Percentiles rank a stretch among this genome's conserved stretches.
phyloP scores from a whole-genome alignment of 2,329 filamentous ascomycete genomes.

The Aspergillaceae sp. region DNA sequence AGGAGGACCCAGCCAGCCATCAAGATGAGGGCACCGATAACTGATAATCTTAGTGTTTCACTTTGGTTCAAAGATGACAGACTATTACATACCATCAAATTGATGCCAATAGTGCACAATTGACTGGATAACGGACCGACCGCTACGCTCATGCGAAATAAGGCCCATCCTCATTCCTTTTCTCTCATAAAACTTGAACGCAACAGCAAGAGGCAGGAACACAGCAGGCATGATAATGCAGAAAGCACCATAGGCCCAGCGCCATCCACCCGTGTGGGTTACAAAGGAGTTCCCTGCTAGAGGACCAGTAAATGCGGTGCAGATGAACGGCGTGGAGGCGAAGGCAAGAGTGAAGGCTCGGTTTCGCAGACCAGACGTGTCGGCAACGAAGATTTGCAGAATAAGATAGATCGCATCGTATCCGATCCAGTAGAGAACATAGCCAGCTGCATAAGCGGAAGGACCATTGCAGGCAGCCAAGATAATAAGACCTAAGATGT shows the following conservation, averaged over 20 bases:
- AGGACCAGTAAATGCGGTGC: conserved; percentile 49
- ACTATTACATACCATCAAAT: conserved; percentile 46
- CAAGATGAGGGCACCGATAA: conserved; percentile 52
- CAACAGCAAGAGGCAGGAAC: conserved; percentile 46
- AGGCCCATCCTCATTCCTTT: conserved; percentile 51
- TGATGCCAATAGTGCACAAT: conserved; percentile 49
- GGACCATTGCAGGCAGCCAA: conserved; percentile 55
- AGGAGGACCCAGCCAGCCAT: conserved; percentile 55
- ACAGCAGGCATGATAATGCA: conserved; percentile 51
- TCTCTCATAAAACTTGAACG: conserved; percentile 49
- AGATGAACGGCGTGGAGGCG: conserved; percentile 53
- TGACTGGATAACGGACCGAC: conserved; percentile 41
- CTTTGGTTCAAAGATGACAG: background rate
- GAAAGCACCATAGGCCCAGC: conserved; percentile 57
- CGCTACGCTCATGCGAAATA: conserved; percentile 35
- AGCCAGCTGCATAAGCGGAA: conserved; percentile 54
- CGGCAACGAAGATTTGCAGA: conserved; percentile 53
- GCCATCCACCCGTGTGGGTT: conserved; percentile 42
- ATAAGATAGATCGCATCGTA: conserved; percentile 48
- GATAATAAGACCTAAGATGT: conserved; percentile 48
- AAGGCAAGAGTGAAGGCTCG: conserved; percentile 54
- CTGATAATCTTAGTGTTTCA: conserved; percentile 10
- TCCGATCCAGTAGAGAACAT: conserved; percentile 55
- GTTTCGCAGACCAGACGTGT: conserved; percentile 53
- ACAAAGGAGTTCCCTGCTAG: conserved; percentile 45